These are phyloP conservation scores for Lachancea sp. DNA, from an alignment of 805 yeast genomes.

Conservation along the genomic window DNA sequence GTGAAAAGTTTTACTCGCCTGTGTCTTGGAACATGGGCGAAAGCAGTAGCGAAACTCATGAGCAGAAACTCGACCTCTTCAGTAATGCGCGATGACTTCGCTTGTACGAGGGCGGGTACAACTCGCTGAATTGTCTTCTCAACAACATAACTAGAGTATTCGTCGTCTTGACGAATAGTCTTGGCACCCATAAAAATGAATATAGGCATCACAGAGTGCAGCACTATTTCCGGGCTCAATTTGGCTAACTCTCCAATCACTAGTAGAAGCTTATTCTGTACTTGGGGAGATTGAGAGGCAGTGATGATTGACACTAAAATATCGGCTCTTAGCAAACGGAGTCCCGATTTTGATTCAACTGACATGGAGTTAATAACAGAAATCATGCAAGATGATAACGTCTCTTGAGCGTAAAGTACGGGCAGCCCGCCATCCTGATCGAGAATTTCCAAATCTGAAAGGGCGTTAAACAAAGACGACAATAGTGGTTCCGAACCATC, in stretches of 20 bases:
- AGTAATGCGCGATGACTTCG: slow-evolving; percentile 36
- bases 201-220: slow-evolving; percentile 98
- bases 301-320: slow-evolving; percentile 86
- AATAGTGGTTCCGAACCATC: slow-evolving; percentile 40
- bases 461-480: slow-evolving; percentile 49
- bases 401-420: slow-evolving; percentile 84
- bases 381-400: slow-evolving; percentile 79
- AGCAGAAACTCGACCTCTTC: slow-evolving; percentile 79
- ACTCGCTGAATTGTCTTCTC: slow-evolving; percentile 87
- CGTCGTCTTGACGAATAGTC: slow-evolving; percentile 94
- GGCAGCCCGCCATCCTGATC: slow-evolving; percentile 91
- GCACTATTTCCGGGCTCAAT: slow-evolving; percentile 80
- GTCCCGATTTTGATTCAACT: slow-evolving; percentile 41
- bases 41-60: slow-evolving; percentile 88
- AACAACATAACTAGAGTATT: slow-evolving; percentile 84
- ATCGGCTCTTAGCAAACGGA: slow-evolving; percentile 75
- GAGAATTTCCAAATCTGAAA: slow-evolving; percentile 73
- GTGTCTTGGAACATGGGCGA: slow-evolving; percentile 93
- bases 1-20: slow-evolving; percentile 83
- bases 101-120: slow-evolving; percentile 76
- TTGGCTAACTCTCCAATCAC: slow-evolving; percentile 85
- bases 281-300: slow-evolving; percentile 85
- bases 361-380: slow-evolving; percentile 56
- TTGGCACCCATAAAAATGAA: slow-evolving; percentile 99
- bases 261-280: slow-evolving; percentile 78